These are phyloP conservation scores for Tremella mesenterica DNA, from an alignment of 768 basidiomycete genomes.

Conservation along the genomic window DNA sequence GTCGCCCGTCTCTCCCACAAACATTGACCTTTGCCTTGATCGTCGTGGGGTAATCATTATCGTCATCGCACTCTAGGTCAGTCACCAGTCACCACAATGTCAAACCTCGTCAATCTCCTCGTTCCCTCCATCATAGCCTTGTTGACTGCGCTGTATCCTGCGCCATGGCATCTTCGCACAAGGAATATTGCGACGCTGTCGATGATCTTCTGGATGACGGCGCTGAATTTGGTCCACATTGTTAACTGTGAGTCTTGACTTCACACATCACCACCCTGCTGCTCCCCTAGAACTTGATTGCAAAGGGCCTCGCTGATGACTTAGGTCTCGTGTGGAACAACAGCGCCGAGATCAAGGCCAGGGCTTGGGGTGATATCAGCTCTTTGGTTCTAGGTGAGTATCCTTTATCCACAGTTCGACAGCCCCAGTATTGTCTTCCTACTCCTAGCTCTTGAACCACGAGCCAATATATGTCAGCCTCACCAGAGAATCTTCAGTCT, in stretches of 20 bases:
- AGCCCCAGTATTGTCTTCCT: too few relatives aligned
- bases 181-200: constrained; percentile 36
- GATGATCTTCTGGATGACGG: constrained; percentile 42
- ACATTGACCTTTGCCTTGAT: too few relatives aligned
- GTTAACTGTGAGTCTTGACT: constrained; percentile 37
- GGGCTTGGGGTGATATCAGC: constrained; percentile 34
- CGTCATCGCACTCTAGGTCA: too few relatives aligned
- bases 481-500: too few relatives aligned
- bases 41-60: too few relatives aligned
- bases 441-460: too few relatives aligned
- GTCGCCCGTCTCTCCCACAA: too few relatives aligned
- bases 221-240: constrained; percentile 28
- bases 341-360: constrained; percentile 24
- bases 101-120: constrained; percentile 2
- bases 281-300: too few relatives aligned
- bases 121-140: constrained; percentile 28
- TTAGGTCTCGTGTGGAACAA: constrained; percentile 33
- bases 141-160: constrained; percentile 29
- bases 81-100: background rate
- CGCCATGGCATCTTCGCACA: constrained; percentile 42
- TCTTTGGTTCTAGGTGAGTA: constrained; percentile 20
- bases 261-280: too few relatives aligned
- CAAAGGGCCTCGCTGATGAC: background rate
- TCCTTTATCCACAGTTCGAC: background rate
- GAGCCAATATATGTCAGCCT: too few relatives aligned